Conservation (phyloP, 2,329 filamentous ascomycete genomes). For the Gaeumannomyces sp. region DNA sequence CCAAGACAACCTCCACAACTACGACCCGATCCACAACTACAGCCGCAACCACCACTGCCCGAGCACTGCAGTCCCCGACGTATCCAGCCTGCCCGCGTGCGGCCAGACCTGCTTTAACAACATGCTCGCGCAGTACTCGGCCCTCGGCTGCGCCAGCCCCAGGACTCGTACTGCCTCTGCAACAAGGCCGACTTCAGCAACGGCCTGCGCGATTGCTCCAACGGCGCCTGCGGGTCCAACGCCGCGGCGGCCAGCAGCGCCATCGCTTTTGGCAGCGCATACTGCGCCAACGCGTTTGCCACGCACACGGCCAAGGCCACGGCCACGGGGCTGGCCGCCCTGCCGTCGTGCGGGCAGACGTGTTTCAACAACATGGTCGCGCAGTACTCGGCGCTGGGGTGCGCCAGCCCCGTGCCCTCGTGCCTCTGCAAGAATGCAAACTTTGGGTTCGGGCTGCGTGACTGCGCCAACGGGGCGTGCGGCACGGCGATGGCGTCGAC, state of each 20-base stretch:
- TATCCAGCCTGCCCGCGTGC: slow-evolving; percentile 2
- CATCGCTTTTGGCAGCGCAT: slow-evolving; percentile 8
- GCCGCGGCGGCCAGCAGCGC: slow-evolving; percentile 4
- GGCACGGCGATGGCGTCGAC: slow-evolving; percentile 1
- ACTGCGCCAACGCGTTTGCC: slow-evolving; percentile 6
- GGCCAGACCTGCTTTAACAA: slow-evolving; percentile 6
- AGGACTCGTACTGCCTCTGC: slow-evolving; percentile 37
- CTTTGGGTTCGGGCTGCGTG: slow-evolving; percentile 8
- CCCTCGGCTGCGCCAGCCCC: slow-evolving; percentile 26
- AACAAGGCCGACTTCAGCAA: slow-evolving; percentile 35
- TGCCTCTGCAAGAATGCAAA: slow-evolving; percentile 6
- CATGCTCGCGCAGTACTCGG: slow-evolving; percentile 12
- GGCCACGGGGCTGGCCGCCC: slow-evolving; percentile 2
- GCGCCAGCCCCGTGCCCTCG: slow-evolving; percentile 1
- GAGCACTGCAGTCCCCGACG: slow-evolving; percentile 1
- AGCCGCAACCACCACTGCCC: slow-evolving; percentile 2
- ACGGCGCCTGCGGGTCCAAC: slow-evolving; percentile 12
- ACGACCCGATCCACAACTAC: neutral
- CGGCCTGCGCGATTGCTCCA: slow-evolving; percentile 41
- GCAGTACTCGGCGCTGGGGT: slow-evolving; percentile 8
- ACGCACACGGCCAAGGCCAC: slow-evolving; percentile 6
- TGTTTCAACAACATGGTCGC: slow-evolving; percentile 12
- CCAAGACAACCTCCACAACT: neutral
- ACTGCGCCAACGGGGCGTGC: slow-evolving; percentile 8
- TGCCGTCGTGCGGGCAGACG: slow-evolving; percentile 10